These are phyloP conservation scores for Boletellus ananiceps DNA, from an alignment of 768 basidiomycete species.

Conservation along the genomic window DNA sequence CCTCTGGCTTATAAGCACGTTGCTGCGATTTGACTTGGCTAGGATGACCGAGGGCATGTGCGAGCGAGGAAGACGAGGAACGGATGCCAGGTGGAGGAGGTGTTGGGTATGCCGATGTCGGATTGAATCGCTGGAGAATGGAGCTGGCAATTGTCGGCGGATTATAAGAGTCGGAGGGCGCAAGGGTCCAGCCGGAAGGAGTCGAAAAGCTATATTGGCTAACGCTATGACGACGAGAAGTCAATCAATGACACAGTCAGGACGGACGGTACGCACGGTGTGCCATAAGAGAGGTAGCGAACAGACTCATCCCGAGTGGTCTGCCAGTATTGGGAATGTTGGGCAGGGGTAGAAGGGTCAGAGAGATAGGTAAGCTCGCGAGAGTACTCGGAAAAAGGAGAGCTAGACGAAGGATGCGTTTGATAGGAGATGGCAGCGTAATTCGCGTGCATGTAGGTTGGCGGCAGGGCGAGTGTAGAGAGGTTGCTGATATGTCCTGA, in stretches of 20 bases:
- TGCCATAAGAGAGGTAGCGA: constrained; percentile 51
- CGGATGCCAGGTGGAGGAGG: constrained; percentile 61
- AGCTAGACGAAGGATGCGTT: constrained; percentile 35
- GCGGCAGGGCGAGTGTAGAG: constrained; percentile 53
- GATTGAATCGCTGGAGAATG: constrained; percentile 56
- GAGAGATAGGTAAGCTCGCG: constrained; percentile 55
- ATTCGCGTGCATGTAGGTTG: constrained; percentile 58
- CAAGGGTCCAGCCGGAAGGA: constrained; percentile 40
- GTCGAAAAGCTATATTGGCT: constrained; percentile 28
- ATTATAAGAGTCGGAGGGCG: constrained; percentile 45
- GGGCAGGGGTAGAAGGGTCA: constrained; percentile 39
- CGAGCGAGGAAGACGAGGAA: constrained; percentile 70
- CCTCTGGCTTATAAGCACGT: constrained; percentile 44
- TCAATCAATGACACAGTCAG: constrained; percentile 1
- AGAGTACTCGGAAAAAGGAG: constrained; percentile 67
- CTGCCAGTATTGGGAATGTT: constrained; percentile 62
- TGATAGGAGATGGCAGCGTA: constrained; percentile 27
- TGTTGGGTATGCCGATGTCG: constrained; percentile 66
- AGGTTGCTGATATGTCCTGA: constrained; percentile 61
- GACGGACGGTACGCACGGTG: constrained; percentile 38
- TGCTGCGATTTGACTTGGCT: constrained; percentile 24
- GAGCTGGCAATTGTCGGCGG: constrained; percentile 59
- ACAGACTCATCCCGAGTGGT: constrained; percentile 56
- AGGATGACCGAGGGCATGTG: constrained; percentile 60
- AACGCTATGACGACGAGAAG: constrained; percentile 11